Base-by-base conservation (phyloP, 352 stramenopile genomes). In the Pythium dissotocum region DNA sequence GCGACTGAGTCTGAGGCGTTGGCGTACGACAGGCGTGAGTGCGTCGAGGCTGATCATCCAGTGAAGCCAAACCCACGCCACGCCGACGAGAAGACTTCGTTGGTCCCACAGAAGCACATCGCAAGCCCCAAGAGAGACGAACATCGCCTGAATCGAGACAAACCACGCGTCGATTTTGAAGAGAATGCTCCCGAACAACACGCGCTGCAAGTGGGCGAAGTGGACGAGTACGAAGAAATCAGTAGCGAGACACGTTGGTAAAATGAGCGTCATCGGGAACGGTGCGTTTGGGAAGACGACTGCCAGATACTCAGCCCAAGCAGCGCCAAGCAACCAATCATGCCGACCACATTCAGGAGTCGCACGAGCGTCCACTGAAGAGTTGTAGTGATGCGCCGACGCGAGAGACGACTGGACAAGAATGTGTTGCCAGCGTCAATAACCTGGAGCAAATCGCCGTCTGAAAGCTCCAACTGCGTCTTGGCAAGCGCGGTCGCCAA, bases 11-110 rank as follows among this genome's bases (percentile, higher is more conserved):
- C 7, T 16, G 33, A 70, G 57, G 3, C 40, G 56, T 13, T 7
- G 38, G 18, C 64, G 56, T n/a, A 49, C 32, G 16, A 42, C 28
- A 4, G 63, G 55, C n/a, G 55, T 54, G 8, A 70, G 56, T 18
- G 64, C 57, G 14, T 70, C 64, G n/a, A 70, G 64, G 38, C 65
- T 65, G 8, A 70, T 14, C 57, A 65, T 55, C 64, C 64, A 70
- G 32, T 57, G 64, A 30, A 35, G 48, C 64, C 64, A 70, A 18
- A 65, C 13, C 46, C 36, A 56, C 21, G 51, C 64, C 1, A 48
- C 61, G 56, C 32, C 42, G 9, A 64, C 49, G 48, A 70, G 30
- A 13, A 65, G 26, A 16, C 28, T 53, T 21, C 58, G 21, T 3
- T 28, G 16, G 57, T 65, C 64, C 64, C 64, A 70, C 1, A 16